These are phyloP conservation scores for Fomitopsis pinicola DNA, from an alignment of 1,284 basidiomycete species.

Conservation along the genomic window DNA sequence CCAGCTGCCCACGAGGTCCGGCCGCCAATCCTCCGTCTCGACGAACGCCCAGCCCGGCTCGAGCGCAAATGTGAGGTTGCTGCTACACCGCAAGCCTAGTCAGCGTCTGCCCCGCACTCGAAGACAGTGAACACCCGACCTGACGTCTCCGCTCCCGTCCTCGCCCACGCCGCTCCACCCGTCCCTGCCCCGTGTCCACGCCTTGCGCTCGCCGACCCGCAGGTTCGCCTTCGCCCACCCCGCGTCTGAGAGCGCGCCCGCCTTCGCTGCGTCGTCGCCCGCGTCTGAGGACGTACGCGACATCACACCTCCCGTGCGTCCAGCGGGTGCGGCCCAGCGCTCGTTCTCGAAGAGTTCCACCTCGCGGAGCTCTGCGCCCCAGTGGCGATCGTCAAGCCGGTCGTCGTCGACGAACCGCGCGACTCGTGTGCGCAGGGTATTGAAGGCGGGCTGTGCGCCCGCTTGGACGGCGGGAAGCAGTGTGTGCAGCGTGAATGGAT, in stretches of 20 bases:
- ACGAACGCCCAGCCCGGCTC: slow-evolving; percentile 68
- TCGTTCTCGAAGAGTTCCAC: slow-evolving; percentile 81
- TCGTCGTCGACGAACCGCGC: slow-evolving; percentile 58
- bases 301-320: slow-evolving; percentile 18
- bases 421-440: slow-evolving; percentile 23
- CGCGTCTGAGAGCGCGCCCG: slow-evolving; percentile 13
- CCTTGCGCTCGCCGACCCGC: slow-evolving; percentile 47
- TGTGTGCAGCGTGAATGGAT: slow-evolving; percentile 40
- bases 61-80: slow-evolving; percentile 73
- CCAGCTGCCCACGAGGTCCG: slow-evolving; percentile 59
- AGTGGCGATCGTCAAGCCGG: slow-evolving; percentile 54
- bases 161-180: slow-evolving; percentile 60
- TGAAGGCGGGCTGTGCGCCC: slow-evolving; percentile 16
- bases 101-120: slow-evolving; percentile 2
- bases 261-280: slow-evolving; percentile 20
- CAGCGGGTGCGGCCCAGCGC: slow-evolving; percentile 36
- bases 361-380: slow-evolving; percentile 55
- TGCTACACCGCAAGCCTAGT: slow-evolving; percentile 38
- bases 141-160: slow-evolving; percentile 48
- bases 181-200: slow-evolving; percentile 70
- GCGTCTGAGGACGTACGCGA: slow-evolving; percentile 1
- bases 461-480: slow-evolving; percentile 26
- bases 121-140: slow-evolving; percentile 41
- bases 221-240: slow-evolving; percentile 60
- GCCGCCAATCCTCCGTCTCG: slow-evolving; percentile 70